A percentile compares a stretch with the other conserved stretches of the same genome.
Conservation (phyloP, 2,329 filamentous ascomycete species). For the Grosmannia huntii region DNA sequence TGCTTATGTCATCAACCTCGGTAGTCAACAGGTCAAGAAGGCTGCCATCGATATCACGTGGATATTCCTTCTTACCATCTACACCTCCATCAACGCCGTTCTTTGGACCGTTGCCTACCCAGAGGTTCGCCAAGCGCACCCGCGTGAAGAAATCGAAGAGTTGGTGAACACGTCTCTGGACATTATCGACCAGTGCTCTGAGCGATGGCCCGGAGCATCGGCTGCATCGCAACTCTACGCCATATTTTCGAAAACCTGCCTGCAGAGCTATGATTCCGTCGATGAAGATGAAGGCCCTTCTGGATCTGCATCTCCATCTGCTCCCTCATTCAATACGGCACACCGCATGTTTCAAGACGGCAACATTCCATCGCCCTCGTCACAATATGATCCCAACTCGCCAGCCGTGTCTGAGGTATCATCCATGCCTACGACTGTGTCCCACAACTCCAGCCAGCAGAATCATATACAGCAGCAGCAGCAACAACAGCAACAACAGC, state of each 20-base stretch:
- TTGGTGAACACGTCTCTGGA: slow-evolving; percentile 65
- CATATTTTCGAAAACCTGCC: slow-evolving; percentile 73
- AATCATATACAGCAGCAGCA: slow-evolving; percentile 15
- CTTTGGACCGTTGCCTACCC: slow-evolving; percentile 86
- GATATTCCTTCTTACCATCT: slow-evolving; percentile 82
- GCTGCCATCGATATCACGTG: slow-evolving; percentile 77
- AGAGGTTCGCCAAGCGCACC: slow-evolving; percentile 62
- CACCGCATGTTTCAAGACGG: slow-evolving; percentile 15
- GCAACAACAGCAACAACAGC: neutral
- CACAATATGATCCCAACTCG: slow-evolving; percentile 35
- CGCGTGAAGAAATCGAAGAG: slow-evolving; percentile 61
- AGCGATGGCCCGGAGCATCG: slow-evolving; percentile 82
- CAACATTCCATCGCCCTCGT: slow-evolving; percentile 30
- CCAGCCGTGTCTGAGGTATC: slow-evolving; percentile 27
- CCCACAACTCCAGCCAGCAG: slow-evolving; percentile 15
- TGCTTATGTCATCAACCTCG: slow-evolving; percentile 67
- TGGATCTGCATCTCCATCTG: neutral
- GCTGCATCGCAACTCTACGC: slow-evolving; percentile 75
- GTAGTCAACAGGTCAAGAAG: slow-evolving; percentile 65
- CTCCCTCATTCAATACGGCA: neutral
- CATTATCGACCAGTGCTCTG: slow-evolving; percentile 65
- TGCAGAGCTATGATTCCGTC: slow-evolving; percentile 70
- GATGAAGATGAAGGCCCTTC: slow-evolving; percentile 27
- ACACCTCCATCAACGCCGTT: slow-evolving; percentile 83
- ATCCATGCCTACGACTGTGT: slow-evolving; percentile 16